Evolutionary conservation across 371 early-diverging fungal species (phyloP), one percentile per base, ranked within the genome.

Genomic region (Apophysomyces ossiformis): DNA sequence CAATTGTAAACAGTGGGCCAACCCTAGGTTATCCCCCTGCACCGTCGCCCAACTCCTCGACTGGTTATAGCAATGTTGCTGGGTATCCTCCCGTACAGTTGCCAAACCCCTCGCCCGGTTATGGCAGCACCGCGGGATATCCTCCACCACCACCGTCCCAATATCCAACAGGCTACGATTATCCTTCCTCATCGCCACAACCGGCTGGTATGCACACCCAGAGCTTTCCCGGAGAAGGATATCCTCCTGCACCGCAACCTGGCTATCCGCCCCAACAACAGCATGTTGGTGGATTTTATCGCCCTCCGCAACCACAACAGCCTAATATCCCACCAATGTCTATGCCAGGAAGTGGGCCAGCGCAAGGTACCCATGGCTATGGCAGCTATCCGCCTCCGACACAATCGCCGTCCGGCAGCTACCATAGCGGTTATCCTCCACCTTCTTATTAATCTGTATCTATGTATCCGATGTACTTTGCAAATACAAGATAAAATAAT

Each of bases 251-350:
- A 8, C 21, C 21, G 2, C 15, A n/a, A 15, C 58, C 58, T 58
- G 41, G 41, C 41, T 41, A 41, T 16, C 47, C 18, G n/a, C n/a
- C 47, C 16, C 54, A 50, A 11, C 54, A 50, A 12, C 64, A 47
- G 1, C 39, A 43, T 56, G 57, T 63, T n/a, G 64, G 64, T 8
- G 64, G 64, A 36, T 63, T 63, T 16, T 63, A 63, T 35, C 26
- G 36, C 18, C 64, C 64, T 7, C 54, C 36, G 1, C 15, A 44
- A 18, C 12, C 13, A 5, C 37, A 41, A 16, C 41, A 41, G 41
- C 13, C 41, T 41, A 13, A 13, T 13, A 18, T 47, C 11, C 56
- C 54, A 15, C 57, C 32, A 12, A 63, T 63, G 64, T n/a, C 54
- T 39, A 63, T 63, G 64, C 64, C 64, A 9, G 63, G 63, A 7